Evolutionary conservation across 352 stramenopile species (phyloP), one percentile per base, ranked within the genome.

Genomic region (Salisapilia sapeloensis): DNA sequence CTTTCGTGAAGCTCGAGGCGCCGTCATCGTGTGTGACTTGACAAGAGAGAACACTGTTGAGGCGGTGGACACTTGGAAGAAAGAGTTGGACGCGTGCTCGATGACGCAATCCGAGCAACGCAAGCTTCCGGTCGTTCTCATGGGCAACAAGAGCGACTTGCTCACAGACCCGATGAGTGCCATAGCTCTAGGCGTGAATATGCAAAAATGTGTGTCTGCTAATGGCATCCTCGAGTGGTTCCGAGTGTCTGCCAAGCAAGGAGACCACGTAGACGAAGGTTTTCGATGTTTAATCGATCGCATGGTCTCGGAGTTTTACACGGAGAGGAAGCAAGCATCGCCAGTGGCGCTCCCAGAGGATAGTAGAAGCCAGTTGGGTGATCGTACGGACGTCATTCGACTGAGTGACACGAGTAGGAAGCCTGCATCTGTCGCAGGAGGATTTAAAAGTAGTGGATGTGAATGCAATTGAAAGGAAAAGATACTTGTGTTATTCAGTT

Each of bases 141-240:
- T 91, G 6, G 75, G 72, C 5, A 92, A 92, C 50, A 91, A 92
- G 48, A 80, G 71, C 34, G 77, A 92, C 30, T 44, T 91, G 40
- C 42, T 92, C 11, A 39, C 48, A 0, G 65, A 92, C 32, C 58
- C 72, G 0, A 47, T 79, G 34, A 44, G 60, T 9, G 76, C 74
- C 12, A 43, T 90, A 2, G 54, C 81, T 29, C 58, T 79, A 6
- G 76, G 76, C 14, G 69, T 82, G 1, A 82, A 64, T 15, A 86
- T 92, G 70, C 71, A 87, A 35, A 87, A 89, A 37, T 86, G 72
- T 28, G 65, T 85, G 8, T 51, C 51, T 18, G 52, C 56, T 30
- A 82, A 75, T 40, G 55, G 62, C 11, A 85, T 85, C 27, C 33
- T 81, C 9, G 66, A 85, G 40, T 85, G 70, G 70, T 85, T 83